Evolutionary conservation across 768 basidiomycete species (phyloP).

Genomic region (Harrya chromipes): DNA sequence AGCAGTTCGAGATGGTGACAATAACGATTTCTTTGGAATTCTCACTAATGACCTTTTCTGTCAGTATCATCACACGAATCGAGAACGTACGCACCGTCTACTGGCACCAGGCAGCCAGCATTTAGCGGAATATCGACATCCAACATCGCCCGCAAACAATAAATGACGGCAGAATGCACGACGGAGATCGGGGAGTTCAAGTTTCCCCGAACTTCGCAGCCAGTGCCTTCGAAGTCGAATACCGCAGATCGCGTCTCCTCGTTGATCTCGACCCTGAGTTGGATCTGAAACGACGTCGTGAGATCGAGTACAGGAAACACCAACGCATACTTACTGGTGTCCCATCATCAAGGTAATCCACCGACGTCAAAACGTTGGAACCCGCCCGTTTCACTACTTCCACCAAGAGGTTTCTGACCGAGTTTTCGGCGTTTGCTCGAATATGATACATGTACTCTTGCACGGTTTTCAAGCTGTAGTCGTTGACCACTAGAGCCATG

Average conservation of each 20-base stretch:
- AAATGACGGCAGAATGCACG: conserved; percentile 84
- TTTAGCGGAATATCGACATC: conserved; percentile 89
- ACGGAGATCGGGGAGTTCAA: conserved; percentile 84
- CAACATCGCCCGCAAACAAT: conserved; percentile 86
- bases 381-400: conserved; percentile 71
- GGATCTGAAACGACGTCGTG: conserved; percentile 46
- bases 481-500: conserved; percentile 62
- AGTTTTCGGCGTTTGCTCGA: conserved; percentile 81
- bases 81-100: conserved; percentile 53
- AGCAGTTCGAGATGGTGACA: conserved; percentile 80
- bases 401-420: conserved; percentile 78
- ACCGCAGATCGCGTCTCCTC: conserved; percentile 69
- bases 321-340: conserved; percentile 56
- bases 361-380: conserved; percentile 58
- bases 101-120: conserved; percentile 87
- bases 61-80: not conserved
- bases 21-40: conserved; percentile 74
- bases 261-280: conserved; percentile 75
- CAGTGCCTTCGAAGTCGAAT: conserved; percentile 83
- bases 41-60: conserved; percentile 46
- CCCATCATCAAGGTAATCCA: conserved; percentile 87
- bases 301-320: not conserved
- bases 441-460: conserved; percentile 95
- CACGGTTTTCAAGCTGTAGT: conserved; percentile 82
- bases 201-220: conserved; percentile 80